These are phyloP conservation scores for Myxozyma mucilagina DNA, from an alignment of 805 yeast species.

Conservation along the genomic window DNA sequence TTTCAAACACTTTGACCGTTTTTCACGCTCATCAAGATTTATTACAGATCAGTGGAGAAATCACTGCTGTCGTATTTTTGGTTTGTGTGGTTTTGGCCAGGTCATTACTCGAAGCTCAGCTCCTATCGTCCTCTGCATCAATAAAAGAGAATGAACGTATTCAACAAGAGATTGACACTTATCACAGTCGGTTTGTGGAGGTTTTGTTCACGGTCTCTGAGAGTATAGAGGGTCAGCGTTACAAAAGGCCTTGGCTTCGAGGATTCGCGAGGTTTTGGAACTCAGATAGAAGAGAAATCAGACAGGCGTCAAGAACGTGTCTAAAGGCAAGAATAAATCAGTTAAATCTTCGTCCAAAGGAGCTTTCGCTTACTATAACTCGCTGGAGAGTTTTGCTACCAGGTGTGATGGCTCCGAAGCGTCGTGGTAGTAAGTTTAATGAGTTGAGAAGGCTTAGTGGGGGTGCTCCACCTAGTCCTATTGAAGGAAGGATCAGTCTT, in stretches of 20 bases:
- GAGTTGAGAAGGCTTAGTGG: neutral
- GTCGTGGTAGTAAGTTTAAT: constrained; percentile 1
- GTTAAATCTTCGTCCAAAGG: constrained; percentile 17
- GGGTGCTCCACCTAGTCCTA: neutral
- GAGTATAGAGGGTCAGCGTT: constrained; percentile 8
- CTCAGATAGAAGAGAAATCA: constrained; percentile 6
- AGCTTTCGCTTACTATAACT: constrained; percentile 26
- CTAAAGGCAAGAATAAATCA: constrained; percentile 19
- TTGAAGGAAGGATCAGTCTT: constrained; percentile 5
- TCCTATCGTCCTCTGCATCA: neutral
- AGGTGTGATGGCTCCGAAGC: constrained; percentile 15
- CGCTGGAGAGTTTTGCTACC: constrained; percentile 30
- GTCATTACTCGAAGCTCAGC: constrained; percentile 13
- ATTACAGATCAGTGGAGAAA: constrained; percentile 26
- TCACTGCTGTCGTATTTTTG: constrained; percentile 24
- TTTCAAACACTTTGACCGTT: constrained; percentile 26
- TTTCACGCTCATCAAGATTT: constrained; percentile 28
- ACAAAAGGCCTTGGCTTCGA: constrained; percentile 30
- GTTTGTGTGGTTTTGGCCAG: constrained; percentile 16
- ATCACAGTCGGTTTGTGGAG: constrained; percentile 11
- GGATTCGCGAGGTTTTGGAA: constrained; percentile 31
- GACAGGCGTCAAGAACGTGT: constrained; percentile 21
- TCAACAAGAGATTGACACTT: neutral
- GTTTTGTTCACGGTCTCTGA: constrained; percentile 16
- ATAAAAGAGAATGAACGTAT: neutral